Evolutionary conservation across 306 rosid genomes (phyloP).

Genomic region (Prunus mira): DNA sequence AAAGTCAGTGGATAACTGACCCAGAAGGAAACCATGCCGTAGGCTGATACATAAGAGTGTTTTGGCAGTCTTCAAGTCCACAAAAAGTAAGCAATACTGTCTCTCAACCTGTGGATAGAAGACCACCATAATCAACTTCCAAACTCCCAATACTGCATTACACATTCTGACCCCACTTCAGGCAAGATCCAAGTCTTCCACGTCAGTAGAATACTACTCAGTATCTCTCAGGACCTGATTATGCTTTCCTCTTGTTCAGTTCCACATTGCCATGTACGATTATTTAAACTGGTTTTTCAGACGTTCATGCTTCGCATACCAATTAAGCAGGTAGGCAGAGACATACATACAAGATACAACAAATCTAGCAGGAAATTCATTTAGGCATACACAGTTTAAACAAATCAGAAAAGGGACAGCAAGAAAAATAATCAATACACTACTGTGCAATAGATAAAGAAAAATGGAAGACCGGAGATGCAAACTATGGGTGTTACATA

Average conservation of each 20-base stretch:
- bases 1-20: constrained; percentile 9
- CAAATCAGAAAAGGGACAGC: not conserved
- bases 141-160: not conserved
- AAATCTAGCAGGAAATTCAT: constrained; percentile 2
- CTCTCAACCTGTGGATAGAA: constrained; percentile 16
- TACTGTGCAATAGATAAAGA: not conserved
- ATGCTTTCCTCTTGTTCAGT: constrained; percentile 5
- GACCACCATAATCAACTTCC: constrained; percentile 19
- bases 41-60: constrained; percentile 8
- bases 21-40: constrained; percentile 10
- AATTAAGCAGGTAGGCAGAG: not conserved
- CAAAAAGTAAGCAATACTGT: constrained; percentile 2
- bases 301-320: not conserved
- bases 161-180: constrained; percentile 7
- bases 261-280: not conserved
- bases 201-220: not conserved
- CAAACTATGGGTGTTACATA: not conserved
- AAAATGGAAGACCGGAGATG: not conserved
- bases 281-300: not conserved
- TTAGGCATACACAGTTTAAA: not conserved
- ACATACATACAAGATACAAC: not conserved
- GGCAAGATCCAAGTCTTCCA: constrained; percentile 17
- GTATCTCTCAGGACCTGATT: constrained; percentile 1
- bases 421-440: not conserved
- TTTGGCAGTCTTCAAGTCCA: constrained; percentile 19